Evolutionary conservation across 495 filamentous ascomycete species (phyloP).

Genomic region (Xanthoparmelia taractica): DNA sequence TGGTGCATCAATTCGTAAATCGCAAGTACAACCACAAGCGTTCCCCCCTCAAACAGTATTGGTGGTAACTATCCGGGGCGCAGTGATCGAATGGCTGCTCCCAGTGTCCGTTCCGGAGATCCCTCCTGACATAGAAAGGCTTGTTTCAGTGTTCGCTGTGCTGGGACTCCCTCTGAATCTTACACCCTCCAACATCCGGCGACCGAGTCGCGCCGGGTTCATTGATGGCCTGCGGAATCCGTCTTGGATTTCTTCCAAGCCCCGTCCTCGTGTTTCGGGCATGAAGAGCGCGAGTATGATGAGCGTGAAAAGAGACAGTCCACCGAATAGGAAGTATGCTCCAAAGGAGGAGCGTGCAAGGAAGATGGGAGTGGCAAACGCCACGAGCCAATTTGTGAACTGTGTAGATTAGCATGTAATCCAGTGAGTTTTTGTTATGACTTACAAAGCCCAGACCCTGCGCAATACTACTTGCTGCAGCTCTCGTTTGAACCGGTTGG

Average conservation of each 20-base stretch:
- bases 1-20: too few species aligned
- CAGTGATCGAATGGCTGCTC: too few species aligned
- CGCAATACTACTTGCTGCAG: slow-evolving; percentile 15
- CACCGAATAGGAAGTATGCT: slow-evolving; percentile 55
- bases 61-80: too few species aligned
- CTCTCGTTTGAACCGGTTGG: slow-evolving; percentile 11
- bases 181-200: too few species aligned
- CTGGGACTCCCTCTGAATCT: too few species aligned
- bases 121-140: too few species aligned
- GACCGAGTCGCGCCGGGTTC: too few species aligned
- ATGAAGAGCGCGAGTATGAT: slow-evolving; percentile 46
- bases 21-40: too few species aligned
- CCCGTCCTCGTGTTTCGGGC: slow-evolving; percentile 53
- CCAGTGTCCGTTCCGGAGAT: too few species aligned
- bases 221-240: too few species aligned
- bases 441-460: slow-evolving; percentile 19
- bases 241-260: slow-evolving; percentile 51
- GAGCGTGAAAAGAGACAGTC: slow-evolving; percentile 40
- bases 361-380: slow-evolving; percentile 55
- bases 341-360: slow-evolving; percentile 49
- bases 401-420: slow-evolving; percentile 16
- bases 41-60: too few species aligned
- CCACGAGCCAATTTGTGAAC: slow-evolving; percentile 53
- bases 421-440: background rate
- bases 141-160: too few species aligned